These are phyloP conservation scores for Clonostachys chloroleuca DNA, from an alignment of 2,329 filamentous ascomycete genomes.

Conservation along the genomic window DNA sequence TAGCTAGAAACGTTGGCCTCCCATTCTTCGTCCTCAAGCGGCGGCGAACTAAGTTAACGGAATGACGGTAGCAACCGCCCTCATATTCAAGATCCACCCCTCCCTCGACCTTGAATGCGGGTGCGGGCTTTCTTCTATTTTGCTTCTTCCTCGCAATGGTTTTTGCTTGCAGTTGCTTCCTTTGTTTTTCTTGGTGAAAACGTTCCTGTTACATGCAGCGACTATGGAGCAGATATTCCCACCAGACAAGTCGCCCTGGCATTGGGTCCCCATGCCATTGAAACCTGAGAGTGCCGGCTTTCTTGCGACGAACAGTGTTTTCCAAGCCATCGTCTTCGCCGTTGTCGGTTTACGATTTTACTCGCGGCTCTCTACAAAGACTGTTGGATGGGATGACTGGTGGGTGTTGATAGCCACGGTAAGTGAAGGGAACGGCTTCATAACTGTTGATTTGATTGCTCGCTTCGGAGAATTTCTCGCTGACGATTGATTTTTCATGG, in stretches of 20 bases:
- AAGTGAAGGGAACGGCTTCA: neutral
- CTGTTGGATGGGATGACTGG: constrained; percentile 1
- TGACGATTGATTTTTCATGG: neutral
- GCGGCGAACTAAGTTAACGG: no score
- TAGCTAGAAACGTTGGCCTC: no score
- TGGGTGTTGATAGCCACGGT: neutral
- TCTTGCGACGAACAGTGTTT: neutral
- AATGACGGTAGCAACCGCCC: no score
- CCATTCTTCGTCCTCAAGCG: no score
- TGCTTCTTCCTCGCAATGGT: no score
- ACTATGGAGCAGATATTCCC: neutral
- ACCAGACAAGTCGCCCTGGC: neutral
- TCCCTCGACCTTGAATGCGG: no score
- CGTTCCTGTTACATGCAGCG: neutral
- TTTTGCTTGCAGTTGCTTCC: no score
- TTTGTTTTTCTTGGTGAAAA: no score
- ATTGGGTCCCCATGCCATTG: neutral
- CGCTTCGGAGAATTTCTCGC: neutral
- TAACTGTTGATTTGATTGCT: neutral
- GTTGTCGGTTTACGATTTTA: neutral
- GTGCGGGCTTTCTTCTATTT: no score
- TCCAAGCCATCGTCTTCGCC: neutral
- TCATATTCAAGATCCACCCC: no score
- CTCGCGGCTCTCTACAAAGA: neutral
- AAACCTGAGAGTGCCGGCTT: neutral